Evolutionary conservation across 441 rosid genomes (phyloP), one percentile per base, ranked within the genome.

Genomic region (Lepidium campestre): DNA sequence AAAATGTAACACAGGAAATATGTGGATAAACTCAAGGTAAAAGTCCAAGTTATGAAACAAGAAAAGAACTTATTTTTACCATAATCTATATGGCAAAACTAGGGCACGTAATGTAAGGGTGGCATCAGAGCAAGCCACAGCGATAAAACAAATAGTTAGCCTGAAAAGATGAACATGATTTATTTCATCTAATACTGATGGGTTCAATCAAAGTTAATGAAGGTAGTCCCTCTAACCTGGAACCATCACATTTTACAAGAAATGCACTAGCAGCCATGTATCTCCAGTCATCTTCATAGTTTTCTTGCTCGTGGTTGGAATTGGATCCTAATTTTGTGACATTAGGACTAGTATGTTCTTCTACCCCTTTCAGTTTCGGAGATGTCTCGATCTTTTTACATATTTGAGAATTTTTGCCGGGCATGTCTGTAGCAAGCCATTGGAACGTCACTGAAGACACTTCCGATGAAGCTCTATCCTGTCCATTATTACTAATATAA

Each of bases 381-480:
- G 39, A 27, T 48, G 59, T 62, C 68, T 79, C 80, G 0, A 57
- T 36, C 54, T 67, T 86, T 65, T 79, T 70, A 65, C 56, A 71
- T 42, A 77, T 58, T 67, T 72, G 79, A 40, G 82, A 81, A 58
- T 65, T 76, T 82, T 82, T 91, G 45, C 81, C 69, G 39, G 99
- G 98, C 93, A 88, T 88, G 82, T 91, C 96, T 35, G 98, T 85
- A 58, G 98, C 86, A 72, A 94, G 97, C 99, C 99, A 94, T 67
- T 85, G 91, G 71, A 89, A 94, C 48, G 96, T 89, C 80, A 94
- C 74, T 75, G 91, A 70, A 39, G 82, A 77, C 58, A 79, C 78
- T 18, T 46, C 75, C 63, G 59, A 65, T 34, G 73, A 36, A 42
- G 78, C 60, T 65, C 57, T 57, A 18, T 34, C 25, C 39, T 19